Base-by-base conservation (phyloP, 1,284 basidiomycete genomes). In the Malassezia nana region DNA sequence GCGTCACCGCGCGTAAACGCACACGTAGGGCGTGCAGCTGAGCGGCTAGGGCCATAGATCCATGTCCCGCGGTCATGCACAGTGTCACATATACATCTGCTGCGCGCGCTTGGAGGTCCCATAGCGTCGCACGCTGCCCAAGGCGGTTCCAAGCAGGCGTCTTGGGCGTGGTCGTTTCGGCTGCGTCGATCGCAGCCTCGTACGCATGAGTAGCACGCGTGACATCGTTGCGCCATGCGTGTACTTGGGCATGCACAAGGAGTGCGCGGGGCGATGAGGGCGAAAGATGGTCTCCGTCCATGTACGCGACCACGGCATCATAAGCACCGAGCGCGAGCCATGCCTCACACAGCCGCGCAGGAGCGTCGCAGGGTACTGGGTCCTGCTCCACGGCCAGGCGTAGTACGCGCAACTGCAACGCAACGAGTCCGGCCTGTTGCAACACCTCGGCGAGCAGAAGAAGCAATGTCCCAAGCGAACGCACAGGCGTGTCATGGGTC, bases 21-120 rank as follows among this genome's bases (percentile, higher is more conserved):
- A 26, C 24, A 4, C 51, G 51, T 45, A 53, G 30, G 4, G 51
- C 51, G 22, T 48, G 44, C 38, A 53, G 31, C 6, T 30, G 22
- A 2, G 44, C 38, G 16, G 18, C n/a, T 18, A 47, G 18, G 3
- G 51, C 50, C 20, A 39, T 25, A 0, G 47, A 25, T 2, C 6
- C 15, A 7, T 38, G 6, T 10, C 47, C 39, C 6, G 16, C 16
- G 1, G 25, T 12, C 28, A 18, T 13, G 12, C 16, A 15, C 29
- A 51, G 18, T n/a, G 30, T 29, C 8, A 25, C 51, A 20, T 43
- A 47, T 16, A 32, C 33, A n/a, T 35, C 39, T 6, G 49, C 44
- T 8, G 43, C 54, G 15, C 15, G 20, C 26, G 54, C 48, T 18
- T 50, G 54, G 10, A 32, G 2, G 16, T 46, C 54, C 41, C 25